Base-by-base conservation (phyloP, 768 basidiomycete species). In the Boletus reticuloceps region DNA sequence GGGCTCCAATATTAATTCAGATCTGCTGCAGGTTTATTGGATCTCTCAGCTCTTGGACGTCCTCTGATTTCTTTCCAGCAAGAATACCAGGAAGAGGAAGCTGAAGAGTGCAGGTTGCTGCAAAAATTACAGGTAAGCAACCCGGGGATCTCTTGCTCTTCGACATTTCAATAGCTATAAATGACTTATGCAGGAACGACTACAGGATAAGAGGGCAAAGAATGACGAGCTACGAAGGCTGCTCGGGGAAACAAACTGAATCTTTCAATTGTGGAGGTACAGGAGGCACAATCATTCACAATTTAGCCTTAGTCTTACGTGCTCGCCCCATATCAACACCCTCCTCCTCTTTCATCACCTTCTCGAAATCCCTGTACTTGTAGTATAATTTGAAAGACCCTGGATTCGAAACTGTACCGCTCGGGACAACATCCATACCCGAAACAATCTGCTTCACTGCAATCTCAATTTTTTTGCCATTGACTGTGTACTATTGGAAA, bases 401-500 rank as follows among this genome's bases (percentile, higher is more conserved):
- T 0, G 87, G 87, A 63, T 89, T 89, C 8, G 85, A 84, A 19
- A 89, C 86, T 3, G 87, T 89, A 19, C 87, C 87, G 57, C 86
- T 89, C 5, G 87, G 86, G 60, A 81, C 76, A 41, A 88, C 58
- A 54, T 80, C 75, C 12, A 75, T 74, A 2, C 86, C 87, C n/a
- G 85, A 88, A 40, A 89, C 77, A 53, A 89, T 86, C 62, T 88
- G 86, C 68, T 89, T 89, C 47, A 89, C 84, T 3, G 85, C 86
- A 29, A 89, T 88, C 70, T 89, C 88, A 41, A 89, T 87, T 65
- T 88, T 89, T 76, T 89, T 90, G 11, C 82, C 82, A 47, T 88
- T 89, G 10, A 88, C 82, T 0, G 86, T 89, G 58, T 88, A 88
- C 88, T 89, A 53, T 41, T 5, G 25, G 39, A 29, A 14, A 27